A percentile compares a stretch with the other conserved stretches of the same genome.
These are phyloP conservation scores for Stentor coeruleus DNA, from an alignment of 73 alveolate genomes.

Conservation along the genomic window DNA sequence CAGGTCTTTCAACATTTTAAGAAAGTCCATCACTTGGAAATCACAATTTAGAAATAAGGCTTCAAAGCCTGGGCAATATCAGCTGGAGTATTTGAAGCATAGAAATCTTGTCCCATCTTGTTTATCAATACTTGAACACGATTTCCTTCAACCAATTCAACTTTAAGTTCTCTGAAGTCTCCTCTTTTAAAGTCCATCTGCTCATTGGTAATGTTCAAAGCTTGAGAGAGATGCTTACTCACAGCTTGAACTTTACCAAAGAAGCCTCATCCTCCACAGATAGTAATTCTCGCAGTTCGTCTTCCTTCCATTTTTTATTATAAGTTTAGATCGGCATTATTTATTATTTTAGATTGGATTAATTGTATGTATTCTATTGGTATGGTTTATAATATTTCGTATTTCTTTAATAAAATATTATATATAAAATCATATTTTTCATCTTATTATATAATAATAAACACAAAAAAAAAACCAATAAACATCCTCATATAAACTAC, in stretches of 20 bases:
- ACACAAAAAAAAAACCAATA: too few species aligned
- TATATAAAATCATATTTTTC: too few species aligned
- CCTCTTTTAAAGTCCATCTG: background rate
- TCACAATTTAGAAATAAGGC: background rate
- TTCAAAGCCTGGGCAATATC: background rate
- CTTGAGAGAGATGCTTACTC: background rate
- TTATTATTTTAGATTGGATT: too few species aligned
- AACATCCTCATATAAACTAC: too few species aligned
- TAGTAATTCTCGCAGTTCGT: background rate
- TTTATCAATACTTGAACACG: background rate
- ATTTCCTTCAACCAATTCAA: background rate
- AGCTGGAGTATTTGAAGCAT: background rate
- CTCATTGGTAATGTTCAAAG: background rate
- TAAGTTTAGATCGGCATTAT: too few species aligned
- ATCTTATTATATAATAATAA: too few species aligned
- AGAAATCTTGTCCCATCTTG: background rate
- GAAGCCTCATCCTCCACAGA: conserved; percentile 2
- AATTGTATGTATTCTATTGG: too few species aligned
- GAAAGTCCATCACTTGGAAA: background rate
- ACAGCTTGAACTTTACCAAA: background rate
- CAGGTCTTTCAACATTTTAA: background rate
- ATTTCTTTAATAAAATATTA: too few species aligned
- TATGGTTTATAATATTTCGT: too few species aligned
- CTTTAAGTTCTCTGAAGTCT: background rate
- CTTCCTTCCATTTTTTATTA: background rate